Conservation (phyloP, 2,329 filamentous ascomycete species). For the Diaporthe sp. region DNA sequence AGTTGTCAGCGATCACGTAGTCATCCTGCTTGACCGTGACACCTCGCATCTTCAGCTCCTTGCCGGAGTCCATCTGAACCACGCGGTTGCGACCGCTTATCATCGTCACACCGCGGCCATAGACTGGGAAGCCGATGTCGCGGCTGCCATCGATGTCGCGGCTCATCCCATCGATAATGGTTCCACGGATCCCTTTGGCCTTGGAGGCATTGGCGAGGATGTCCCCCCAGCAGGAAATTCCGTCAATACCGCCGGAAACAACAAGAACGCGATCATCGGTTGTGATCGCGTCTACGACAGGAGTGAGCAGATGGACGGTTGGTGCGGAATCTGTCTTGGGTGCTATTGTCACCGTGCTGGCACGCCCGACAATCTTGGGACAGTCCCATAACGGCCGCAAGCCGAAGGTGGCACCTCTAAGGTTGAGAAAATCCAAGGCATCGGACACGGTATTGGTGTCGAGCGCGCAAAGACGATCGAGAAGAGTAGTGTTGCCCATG, state of each 20-base stretch:
- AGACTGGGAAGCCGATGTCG: background rate
- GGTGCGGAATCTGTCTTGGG: background rate
- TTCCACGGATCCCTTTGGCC: background rate
- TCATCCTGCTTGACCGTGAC: background rate
- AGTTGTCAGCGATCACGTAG: background rate
- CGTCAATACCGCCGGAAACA: background rate
- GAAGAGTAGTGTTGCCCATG: background rate
- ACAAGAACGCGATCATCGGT: background rate
- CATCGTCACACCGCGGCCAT: background rate
- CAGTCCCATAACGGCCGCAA: conserved; percentile 12
- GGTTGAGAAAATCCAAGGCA: background rate
- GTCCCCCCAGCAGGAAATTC: conserved; percentile 1
- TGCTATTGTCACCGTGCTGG: background rate
- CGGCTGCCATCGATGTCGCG: conserved; percentile 12
- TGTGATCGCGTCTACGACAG: background rate
- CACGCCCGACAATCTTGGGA: background rate
- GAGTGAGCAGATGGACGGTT: background rate
- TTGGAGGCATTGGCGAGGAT: conserved; percentile 10
- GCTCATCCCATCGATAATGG: conserved; percentile 11
- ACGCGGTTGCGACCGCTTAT: background rate
- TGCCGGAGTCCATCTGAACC: background rate
- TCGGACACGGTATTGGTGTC: conserved; percentile 15
- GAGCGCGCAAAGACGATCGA: background rate
- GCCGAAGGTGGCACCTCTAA: background rate
- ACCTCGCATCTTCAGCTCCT: background rate